Conservation (phyloP, 2,329 filamentous ascomycete genomes). For the Fusarium ramigenum region DNA sequence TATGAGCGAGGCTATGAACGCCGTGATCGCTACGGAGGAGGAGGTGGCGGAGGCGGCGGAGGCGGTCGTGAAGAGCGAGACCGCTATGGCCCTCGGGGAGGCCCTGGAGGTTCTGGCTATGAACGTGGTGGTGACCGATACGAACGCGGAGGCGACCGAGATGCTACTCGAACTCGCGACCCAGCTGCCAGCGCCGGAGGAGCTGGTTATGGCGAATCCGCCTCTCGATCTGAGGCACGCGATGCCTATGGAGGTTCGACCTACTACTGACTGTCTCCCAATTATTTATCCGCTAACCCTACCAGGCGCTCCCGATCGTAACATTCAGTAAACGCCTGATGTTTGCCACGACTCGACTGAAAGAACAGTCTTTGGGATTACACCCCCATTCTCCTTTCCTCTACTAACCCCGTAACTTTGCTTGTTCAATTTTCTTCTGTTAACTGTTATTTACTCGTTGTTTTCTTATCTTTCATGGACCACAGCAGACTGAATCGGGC, state of each 20-base stretch:
- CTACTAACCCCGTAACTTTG: constrained; percentile 40
- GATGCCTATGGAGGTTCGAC: constrained; percentile 56
- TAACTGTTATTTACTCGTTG: constrained; percentile 36
- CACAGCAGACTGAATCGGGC: constrained; percentile 44
- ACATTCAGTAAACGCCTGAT: constrained; percentile 35
- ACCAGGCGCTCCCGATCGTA: constrained; percentile 46
- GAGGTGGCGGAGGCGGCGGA: constrained; percentile 36
- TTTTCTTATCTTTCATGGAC: constrained; percentile 44
- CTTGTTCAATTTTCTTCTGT: constrained; percentile 43
- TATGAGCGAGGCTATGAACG: too few relatives aligned
- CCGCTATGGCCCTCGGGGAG: constrained; percentile 51
- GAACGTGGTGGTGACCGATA: constrained; percentile 56
- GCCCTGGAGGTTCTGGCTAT: constrained; percentile 55
- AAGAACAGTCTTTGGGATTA: constrained; percentile 32
- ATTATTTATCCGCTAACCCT: constrained; percentile 43
- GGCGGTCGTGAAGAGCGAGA: constrained; percentile 57
- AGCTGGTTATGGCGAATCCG: constrained; percentile 53
- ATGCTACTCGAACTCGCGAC: constrained; percentile 53
- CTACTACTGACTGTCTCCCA: constrained; percentile 31
- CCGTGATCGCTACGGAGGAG: too few relatives aligned
- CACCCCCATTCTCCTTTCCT: constrained; percentile 43
- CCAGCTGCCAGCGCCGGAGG: constrained; percentile 48
- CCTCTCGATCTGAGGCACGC: constrained; percentile 55
- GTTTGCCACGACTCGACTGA: constrained; percentile 24
- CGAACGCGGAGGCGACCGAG: constrained; percentile 56